phyloP scores from a whole-genome alignment of 2,329 filamentous ascomycete genomes.

The Trichoderma polysporum region DNA sequence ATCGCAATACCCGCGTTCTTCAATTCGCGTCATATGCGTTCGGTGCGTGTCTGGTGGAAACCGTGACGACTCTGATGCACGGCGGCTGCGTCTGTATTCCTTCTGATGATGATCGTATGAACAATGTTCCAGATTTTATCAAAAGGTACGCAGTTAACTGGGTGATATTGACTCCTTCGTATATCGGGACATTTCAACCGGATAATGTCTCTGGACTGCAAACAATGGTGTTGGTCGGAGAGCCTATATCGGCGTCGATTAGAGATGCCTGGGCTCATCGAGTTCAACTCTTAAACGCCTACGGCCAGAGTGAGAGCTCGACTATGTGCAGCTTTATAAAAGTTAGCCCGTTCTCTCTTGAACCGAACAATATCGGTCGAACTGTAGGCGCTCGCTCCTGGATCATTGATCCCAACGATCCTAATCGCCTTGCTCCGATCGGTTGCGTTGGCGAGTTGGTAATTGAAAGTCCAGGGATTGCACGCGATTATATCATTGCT shows the following conservation, averaged over 20 bases:
- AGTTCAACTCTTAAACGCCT: not conserved
- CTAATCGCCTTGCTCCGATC: conserved; percentile 36
- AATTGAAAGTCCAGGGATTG: conserved; percentile 51
- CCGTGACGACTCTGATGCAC: not conserved
- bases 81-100: conserved; percentile 21
- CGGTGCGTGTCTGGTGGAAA: not conserved
- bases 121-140: conserved; percentile 6
- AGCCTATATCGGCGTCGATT: not conserved
- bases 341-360: not conserved
- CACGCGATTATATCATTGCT: conserved; percentile 45
- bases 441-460: conserved; percentile 46
- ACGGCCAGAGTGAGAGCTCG: not conserved
- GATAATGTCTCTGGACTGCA: not conserved
- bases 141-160: not conserved
- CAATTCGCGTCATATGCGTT: conserved; percentile 21
- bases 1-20: not conserved
- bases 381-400: not conserved
- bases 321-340: not conserved
- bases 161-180: not conserved
- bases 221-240: not conserved
- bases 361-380: not conserved
- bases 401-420: not conserved
- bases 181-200: not conserved
- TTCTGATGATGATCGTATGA: conserved; percentile 18
- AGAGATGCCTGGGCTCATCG: not conserved